These are phyloP conservation scores for Senna tora DNA, from an alignment of 306 rosid species.

Conservation along the genomic window DNA sequence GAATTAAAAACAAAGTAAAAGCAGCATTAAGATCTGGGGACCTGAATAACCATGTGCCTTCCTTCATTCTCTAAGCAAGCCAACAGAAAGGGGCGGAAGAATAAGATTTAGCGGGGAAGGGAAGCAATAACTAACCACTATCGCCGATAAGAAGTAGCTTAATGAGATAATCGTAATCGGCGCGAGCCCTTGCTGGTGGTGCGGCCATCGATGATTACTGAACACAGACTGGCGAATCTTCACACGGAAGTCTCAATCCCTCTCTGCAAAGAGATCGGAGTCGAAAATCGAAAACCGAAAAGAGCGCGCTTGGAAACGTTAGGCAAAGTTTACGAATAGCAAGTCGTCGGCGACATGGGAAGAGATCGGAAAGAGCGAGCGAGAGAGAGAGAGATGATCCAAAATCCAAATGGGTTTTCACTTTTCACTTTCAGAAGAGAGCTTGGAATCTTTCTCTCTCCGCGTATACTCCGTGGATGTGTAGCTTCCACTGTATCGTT, in stretches of 20 bases:
- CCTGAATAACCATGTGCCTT: neutral
- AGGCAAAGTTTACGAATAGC: constrained; percentile 15
- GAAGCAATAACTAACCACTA: constrained; percentile 52
- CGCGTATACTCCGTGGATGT: constrained; percentile 22
- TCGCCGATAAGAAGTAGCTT: constrained; percentile 86
- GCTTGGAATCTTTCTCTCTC: constrained; percentile 16
- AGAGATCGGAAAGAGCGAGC: constrained; percentile 34
- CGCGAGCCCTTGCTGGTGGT: constrained; percentile 72
- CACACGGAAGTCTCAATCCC: constrained; percentile 11
- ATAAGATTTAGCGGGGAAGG: neutral
- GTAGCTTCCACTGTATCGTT: neutral
- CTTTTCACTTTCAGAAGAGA: no score
- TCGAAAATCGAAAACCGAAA: neutral
- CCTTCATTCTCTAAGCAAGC: constrained; percentile 36
- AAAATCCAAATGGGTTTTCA: constrained; percentile 41
- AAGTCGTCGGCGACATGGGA: constrained; percentile 40
- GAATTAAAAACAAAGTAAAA: neutral
- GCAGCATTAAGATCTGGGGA: constrained; percentile 28
- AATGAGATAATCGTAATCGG: constrained; percentile 77
- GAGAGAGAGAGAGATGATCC: no score
- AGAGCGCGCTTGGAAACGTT: neutral
- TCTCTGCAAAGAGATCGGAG: constrained; percentile 31
- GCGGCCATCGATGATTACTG: constrained; percentile 61
- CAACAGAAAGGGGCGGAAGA: constrained; percentile 4
- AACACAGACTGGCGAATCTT: constrained; percentile 27